Conservation (phyloP, 768 basidiomycete species). For the Boletus subparvulus region DNA sequence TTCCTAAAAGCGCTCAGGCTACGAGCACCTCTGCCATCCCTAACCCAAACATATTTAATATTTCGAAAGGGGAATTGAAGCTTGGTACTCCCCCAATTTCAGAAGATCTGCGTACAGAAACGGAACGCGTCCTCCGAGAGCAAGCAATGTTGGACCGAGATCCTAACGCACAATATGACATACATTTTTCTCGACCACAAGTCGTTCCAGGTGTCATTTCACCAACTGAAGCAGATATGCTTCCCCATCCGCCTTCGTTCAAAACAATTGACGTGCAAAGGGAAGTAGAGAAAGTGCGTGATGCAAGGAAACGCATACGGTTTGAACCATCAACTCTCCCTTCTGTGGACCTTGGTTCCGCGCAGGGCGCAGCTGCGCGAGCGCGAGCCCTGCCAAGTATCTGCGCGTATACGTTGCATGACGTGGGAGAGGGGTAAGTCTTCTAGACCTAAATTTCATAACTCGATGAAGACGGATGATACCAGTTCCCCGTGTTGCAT, state of each 20-base stretch:
- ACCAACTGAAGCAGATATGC: conserved; percentile 70
- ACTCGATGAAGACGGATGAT: conserved; percentile 11
- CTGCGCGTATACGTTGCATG: conserved; percentile 93
- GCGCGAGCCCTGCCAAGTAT: conserved; percentile 84
- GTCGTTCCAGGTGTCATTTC: conserved; percentile 54
- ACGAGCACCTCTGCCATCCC: conserved; percentile 39
- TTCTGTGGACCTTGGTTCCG: conserved; percentile 55
- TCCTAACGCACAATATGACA: conserved; percentile 63
- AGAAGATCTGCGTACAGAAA: conserved; percentile 79
- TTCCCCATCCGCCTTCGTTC: conserved; percentile 81
- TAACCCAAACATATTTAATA: conserved; percentile 73
- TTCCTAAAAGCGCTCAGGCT: conserved; percentile 58
- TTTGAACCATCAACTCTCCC: conserved; percentile 72
- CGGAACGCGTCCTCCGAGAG: conserved; percentile 76
- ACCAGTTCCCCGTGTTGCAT: conserved; percentile 77
- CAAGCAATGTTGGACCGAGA: conserved; percentile 77
- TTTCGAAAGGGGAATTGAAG: conserved; percentile 73
- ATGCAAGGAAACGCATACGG: conserved; percentile 88
- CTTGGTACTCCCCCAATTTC: conserved; percentile 79
- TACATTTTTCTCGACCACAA: conserved; percentile 51
- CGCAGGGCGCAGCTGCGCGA: conserved; percentile 53
- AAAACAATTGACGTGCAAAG: conserved; percentile 84
- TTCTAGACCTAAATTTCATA: background rate
- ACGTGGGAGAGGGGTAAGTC: conserved; percentile 89
- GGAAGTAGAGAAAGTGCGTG: conserved; percentile 86